Conservation (phyloP, 768 basidiomycete genomes). For the Gymnopilus dilepis region DNA sequence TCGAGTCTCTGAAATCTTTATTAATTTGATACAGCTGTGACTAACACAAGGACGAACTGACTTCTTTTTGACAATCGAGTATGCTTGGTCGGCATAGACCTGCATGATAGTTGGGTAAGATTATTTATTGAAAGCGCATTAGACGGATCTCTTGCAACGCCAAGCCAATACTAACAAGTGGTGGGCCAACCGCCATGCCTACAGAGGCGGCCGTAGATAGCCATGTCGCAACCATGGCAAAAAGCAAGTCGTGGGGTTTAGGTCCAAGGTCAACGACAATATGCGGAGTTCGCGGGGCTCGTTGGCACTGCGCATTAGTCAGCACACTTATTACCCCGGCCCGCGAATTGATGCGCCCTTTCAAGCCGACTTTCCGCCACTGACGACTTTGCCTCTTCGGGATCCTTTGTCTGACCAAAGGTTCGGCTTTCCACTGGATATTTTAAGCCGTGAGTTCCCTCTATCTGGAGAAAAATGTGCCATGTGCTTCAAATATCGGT, state of each 20-base stretch:
- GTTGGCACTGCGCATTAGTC: too few species aligned
- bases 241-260: neutral
- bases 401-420: too few species aligned
- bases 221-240: constrained; percentile 56
- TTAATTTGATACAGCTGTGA: constrained; percentile 6
- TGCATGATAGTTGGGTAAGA: constrained; percentile 24
- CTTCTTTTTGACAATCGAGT: constrained; percentile 83
- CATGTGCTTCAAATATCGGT: neutral
- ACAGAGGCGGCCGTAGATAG: constrained; percentile 70
- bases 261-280: too few species aligned
- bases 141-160: neutral
- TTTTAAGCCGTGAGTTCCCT: neutral
- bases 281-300: neutral
- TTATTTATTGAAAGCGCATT: too few species aligned
- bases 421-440: neutral
- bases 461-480: neutral
- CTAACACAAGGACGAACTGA: constrained; percentile 29
- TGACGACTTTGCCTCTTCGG: too few species aligned
- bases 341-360: too few species aligned
- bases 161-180: constrained; percentile 49
- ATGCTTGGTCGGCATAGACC: constrained; percentile 85
- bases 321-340: too few species aligned
- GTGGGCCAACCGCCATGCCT: constrained; percentile 86
- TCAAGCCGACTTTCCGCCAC: too few species aligned
- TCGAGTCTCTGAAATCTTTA: constrained; percentile 68